Percentiles rank a stretch among this genome's conserved stretches.
Evolutionary conservation across 2,329 filamentous ascomycete genomes (phyloP).

Genomic region (Fusarium begoniae): DNA sequence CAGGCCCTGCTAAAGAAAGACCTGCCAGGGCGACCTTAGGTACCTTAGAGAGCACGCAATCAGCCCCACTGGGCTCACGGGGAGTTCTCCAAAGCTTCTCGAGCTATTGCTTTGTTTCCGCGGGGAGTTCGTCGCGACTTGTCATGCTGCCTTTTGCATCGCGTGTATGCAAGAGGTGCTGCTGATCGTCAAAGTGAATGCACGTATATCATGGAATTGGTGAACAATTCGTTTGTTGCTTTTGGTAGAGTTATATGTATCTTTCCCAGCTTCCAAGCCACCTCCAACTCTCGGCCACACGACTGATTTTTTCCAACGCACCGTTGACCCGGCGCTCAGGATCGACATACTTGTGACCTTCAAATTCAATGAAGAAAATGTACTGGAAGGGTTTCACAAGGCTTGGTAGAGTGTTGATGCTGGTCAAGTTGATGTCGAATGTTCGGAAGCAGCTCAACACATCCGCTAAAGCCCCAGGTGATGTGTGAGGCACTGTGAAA

Average conservation of each 20-base stretch:
- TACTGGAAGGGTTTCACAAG: constrained; percentile 83
- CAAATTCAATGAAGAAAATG: constrained; percentile 93
- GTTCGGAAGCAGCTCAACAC: constrained; percentile 81
- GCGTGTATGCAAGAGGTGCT: constrained; percentile 7
- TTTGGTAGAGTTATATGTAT: constrained; percentile 41
- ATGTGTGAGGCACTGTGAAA: constrained; percentile 82
- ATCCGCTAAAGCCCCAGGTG: constrained; percentile 84
- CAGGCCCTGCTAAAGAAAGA: constrained; percentile 13
- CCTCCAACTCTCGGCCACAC: constrained; percentile 68
- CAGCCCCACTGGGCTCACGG: constrained; percentile 34
- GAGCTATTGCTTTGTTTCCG: constrained; percentile 10
- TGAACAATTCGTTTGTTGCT: constrained; percentile 24
- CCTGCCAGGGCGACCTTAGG: constrained; percentile 8
- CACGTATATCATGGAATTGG: constrained; percentile 1
- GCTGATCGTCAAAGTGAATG: constrained; percentile 5
- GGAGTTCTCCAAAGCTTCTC: constrained; percentile 33
- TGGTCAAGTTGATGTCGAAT: constrained; percentile 82
- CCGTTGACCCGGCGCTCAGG: constrained; percentile 65
- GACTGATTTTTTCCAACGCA: constrained; percentile 67
- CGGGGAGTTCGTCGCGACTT: constrained; percentile 23
- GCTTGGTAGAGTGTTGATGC: constrained; percentile 87
- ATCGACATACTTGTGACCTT: constrained; percentile 65
- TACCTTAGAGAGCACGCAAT: constrained; percentile 30
- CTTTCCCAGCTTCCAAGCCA: constrained; percentile 76
- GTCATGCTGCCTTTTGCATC: constrained; percentile 17